Base-by-base conservation (phyloP, 192 early-diverging fungal genomes). In the Umbelopsis isabellina region DNA sequence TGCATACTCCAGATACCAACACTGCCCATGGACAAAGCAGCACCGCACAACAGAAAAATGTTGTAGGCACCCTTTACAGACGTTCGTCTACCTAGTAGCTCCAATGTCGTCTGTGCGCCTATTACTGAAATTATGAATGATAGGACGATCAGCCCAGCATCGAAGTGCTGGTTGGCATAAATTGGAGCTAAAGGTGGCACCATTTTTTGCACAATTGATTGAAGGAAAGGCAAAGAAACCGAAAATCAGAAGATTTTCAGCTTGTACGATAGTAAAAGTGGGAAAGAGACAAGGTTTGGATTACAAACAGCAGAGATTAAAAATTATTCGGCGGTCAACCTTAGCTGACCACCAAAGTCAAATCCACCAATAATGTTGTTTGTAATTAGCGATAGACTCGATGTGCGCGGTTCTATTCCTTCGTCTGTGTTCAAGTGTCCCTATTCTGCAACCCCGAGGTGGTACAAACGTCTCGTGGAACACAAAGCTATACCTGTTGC, bases 1-100 rank as follows among this genome's bases (percentile, higher is more conserved):
- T 82, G 81, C 77, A 74, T 82, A 33, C 72, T 68, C 81, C 81
- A 82, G 5, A 82, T 76, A 8, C 78, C 69, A 27, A 77, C 81
- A 68, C 72, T 70, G n/a, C 78, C 81, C 77, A 77, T 82, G 20
- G 66, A 50, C 50, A 79, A 71, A 7, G 78, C 77, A 37, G 81
- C 74, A 47, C 75, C 52, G 35, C 69, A 51, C 18, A 82, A 55
- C 37, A 71, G 18, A 53, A 79, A 77, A 66, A 75, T 71, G 21
- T 79, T 79, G 66, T 75, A 74, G 25, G 65, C 20, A 23, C 77
- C 77, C 6, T 33, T 55, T 7, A 72, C 64, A 67, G 74, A 70
- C 20, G 82, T 76, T 21, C 83, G 65, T 70, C 79, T 49, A 22
- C 74, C 65, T 15, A 79, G 45, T 46, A 85, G 50, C 69, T 79